Conservation (phyloP, 2,329 filamentous ascomycete genomes). For the Ophiostoma novo-ulmi region DNA sequence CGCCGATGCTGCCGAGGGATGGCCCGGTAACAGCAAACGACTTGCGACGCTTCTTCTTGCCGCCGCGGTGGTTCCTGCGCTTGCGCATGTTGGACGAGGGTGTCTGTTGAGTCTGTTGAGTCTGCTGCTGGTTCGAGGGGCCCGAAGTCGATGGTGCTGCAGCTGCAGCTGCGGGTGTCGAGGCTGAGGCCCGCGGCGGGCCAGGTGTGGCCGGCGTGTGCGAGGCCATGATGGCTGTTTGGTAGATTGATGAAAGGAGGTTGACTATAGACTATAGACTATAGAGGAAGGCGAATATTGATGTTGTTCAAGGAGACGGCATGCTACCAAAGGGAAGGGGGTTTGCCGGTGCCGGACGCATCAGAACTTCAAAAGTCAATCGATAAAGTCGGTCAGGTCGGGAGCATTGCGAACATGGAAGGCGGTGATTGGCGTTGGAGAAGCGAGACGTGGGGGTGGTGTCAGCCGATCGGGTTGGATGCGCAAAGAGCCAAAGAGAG, state of each 20-base stretch:
- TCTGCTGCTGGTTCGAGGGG: not conserved
- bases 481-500: not conserved
- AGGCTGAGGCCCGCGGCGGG: not conserved
- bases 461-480: not conserved
- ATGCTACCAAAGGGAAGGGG: conserved; percentile 19
- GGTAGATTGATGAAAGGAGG: not conserved
- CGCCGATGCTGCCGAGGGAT: conserved; percentile 8
- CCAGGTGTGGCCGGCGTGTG: not conserved
- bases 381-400: not conserved
- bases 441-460: not conserved
- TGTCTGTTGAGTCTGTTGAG: not conserved
- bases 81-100: conserved; percentile 37
- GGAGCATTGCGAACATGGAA: no score
- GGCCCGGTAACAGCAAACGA: conserved; percentile 61
- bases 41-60: conserved; percentile 76
- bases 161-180: not conserved
- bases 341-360: conserved; percentile 15
- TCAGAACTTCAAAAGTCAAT: not conserved
- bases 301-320: conserved; percentile 17
- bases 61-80: conserved; percentile 70
- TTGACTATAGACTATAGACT: not conserved
- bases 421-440: not conserved
- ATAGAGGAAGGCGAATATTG: not conserved
- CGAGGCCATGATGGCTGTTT: not conserved
- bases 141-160: not conserved